These are phyloP conservation scores for Ascoidea tarda DNA, from an alignment of 805 yeast species.

Conservation along the genomic window DNA sequence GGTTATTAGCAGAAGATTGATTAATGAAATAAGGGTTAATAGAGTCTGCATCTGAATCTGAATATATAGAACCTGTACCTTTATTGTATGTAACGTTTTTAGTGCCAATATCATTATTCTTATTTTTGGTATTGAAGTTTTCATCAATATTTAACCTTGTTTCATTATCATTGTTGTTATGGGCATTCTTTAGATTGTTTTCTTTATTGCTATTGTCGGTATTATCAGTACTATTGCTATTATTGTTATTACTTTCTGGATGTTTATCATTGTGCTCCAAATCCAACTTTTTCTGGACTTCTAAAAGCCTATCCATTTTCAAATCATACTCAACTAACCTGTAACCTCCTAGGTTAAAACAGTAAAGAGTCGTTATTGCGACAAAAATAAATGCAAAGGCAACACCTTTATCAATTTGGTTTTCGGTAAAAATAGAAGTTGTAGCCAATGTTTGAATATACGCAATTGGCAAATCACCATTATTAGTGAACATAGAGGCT, in stretches of 20 bases:
- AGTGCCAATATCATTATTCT: no score
- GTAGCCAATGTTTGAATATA: conserved; percentile 48
- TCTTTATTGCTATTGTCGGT: conserved; percentile 3
- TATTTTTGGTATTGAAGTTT: neutral
- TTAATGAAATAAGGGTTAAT: neutral
- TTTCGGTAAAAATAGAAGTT: conserved; percentile 26
- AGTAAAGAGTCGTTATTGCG: conserved; percentile 47
- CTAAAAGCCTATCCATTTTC: conserved; percentile 15
- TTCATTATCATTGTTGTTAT: no score
- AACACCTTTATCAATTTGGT: conserved; percentile 57
- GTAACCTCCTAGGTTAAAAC: conserved; percentile 67
- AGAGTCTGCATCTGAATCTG: neutral
- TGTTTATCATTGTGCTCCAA: conserved; percentile 11
- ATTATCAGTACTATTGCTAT: neutral
- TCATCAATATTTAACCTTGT: neutral
- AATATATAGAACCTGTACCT: neutral
- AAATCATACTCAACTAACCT: conserved; percentile 64
- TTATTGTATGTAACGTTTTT: neutral
- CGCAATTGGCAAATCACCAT: conserved; percentile 68
- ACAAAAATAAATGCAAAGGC: conserved; percentile 71
- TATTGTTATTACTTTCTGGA: conserved; percentile 1
- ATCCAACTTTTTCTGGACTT: conserved; percentile 13
- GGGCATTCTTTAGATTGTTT: no score
- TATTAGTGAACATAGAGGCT: conserved; percentile 63
- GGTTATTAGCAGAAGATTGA: neutral